These are phyloP conservation scores for Pseudomonodictys pantanalensis DNA, from an alignment of 495 filamentous ascomycete species.

Conservation along the genomic window DNA sequence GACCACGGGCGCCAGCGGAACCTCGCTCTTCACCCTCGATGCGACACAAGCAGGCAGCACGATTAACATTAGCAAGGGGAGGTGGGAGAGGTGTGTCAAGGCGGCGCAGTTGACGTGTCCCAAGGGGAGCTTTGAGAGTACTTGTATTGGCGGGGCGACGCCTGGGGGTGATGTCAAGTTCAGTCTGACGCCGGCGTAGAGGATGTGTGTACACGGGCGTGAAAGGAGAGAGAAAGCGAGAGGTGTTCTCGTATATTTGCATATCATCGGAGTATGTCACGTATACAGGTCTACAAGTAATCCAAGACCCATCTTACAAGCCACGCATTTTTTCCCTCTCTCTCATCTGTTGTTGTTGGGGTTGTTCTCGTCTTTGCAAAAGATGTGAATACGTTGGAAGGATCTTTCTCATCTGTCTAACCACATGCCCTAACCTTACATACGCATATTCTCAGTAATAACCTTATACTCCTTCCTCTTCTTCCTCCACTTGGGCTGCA, in stretches of 20 bases:
- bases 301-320: neutral
- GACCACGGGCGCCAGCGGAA: constrained; percentile 47
- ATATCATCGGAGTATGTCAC: neutral
- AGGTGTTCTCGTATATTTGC: neutral
- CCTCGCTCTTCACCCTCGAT: constrained; percentile 47
- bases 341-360: neutral
- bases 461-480: constrained; percentile 85
- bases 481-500: constrained; percentile 62
- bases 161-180: constrained; percentile 49
- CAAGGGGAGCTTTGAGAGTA: constrained; percentile 43
- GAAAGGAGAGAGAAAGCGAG: neutral
- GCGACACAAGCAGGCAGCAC: constrained; percentile 38
- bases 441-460: constrained; percentile 68
- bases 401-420: neutral
- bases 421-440: neutral
- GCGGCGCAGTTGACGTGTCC: constrained; percentile 51
- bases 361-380: neutral
- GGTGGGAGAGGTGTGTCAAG: constrained; percentile 52
- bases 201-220: neutral
- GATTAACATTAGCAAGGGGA: constrained; percentile 51
- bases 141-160: constrained; percentile 51
- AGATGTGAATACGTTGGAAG: neutral
- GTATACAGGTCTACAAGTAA: neutral
- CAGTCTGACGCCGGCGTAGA: constrained; percentile 36
- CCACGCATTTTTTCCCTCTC: neutral